phyloP scores from a whole-genome alignment of 805 yeast genomes.

The Hanseniaspora valbyensis region DNA sequence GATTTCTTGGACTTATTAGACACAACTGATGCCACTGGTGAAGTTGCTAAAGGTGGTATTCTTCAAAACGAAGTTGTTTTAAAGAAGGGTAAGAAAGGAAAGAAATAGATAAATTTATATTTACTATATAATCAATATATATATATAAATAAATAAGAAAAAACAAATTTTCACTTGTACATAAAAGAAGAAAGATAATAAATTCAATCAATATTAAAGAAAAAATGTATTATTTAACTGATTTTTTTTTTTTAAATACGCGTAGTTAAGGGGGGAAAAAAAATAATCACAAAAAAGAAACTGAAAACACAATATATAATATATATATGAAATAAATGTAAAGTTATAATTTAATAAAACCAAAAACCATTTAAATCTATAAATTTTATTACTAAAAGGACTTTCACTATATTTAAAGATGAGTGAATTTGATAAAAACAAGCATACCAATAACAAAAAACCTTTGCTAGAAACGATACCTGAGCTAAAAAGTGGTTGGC shows the following conservation, averaged over 20 bases:
- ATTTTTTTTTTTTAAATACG: no score
- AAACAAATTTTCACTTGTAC: not conserved
- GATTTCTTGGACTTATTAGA: slow-evolving; percentile 26
- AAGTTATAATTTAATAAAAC: no score
- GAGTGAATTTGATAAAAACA: not conserved
- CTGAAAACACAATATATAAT: no score
- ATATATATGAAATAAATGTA: no score
- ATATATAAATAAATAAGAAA: no score
- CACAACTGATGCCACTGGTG: slow-evolving; percentile 23
- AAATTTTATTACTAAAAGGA: no score
- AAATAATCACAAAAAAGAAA: no score
- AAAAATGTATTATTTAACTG: no score
- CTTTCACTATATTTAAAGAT: no score
- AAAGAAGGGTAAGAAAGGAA: slow-evolving; percentile 20
- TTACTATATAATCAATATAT: not conserved
- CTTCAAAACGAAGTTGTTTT: slow-evolving; percentile 21
- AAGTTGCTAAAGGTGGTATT: slow-evolving; percentile 28
- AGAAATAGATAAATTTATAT: not conserved
- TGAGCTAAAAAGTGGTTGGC: slow-evolving; percentile 81
- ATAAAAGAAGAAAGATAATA: not conserved
- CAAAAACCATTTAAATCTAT: no score
- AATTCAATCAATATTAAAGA: no score
- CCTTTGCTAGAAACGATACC: slow-evolving; percentile 36
- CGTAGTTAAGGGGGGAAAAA: no score
- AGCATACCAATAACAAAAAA: not conserved